Evolutionary conservation across 164 flowering plant genomes (phyloP).

Genomic region (Annona cherimola): DNA sequence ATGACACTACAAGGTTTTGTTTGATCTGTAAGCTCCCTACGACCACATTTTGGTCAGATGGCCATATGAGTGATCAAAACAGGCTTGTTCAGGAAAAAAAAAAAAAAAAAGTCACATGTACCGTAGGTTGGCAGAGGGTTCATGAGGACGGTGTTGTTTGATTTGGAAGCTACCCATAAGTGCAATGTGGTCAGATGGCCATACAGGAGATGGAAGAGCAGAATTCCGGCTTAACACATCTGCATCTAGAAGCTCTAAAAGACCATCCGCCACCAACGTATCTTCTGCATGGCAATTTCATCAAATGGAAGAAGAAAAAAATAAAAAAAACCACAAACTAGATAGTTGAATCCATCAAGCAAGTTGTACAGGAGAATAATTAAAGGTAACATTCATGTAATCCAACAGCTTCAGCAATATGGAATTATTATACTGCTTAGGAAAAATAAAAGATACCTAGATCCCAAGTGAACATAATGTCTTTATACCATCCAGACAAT

Average conservation of each 20-base stretch:
- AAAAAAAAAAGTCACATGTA: too few species aligned
- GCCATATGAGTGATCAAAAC: too few species aligned
- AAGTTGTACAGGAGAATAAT: background rate
- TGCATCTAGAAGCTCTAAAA: conserved; percentile 33
- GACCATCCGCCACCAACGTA: conserved; percentile 24
- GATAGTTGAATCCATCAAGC: background rate
- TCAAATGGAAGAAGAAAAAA: background rate
- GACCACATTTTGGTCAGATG: too few species aligned
- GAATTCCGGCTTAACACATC: conserved; percentile 1
- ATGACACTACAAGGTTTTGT: too few species aligned
- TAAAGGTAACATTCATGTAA: too few species aligned
- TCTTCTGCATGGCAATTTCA: conserved; percentile 11
- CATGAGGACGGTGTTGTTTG: background rate
- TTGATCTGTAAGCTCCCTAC: too few species aligned
- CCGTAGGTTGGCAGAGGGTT: background rate
- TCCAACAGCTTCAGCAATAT: too few species aligned
- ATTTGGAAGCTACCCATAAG: conserved; percentile 36
- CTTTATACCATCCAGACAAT: too few species aligned
- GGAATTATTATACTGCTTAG: too few species aligned
- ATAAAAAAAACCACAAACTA: too few species aligned
- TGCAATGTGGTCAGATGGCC: conserved; percentile 52
- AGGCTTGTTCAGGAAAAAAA: background rate
- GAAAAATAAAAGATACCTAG: too few species aligned
- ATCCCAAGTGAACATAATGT: too few species aligned
- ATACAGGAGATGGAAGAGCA: conserved; percentile 38